phyloP scores from a whole-genome alignment of 176 grass and related monocot genomes.

The Puya raimondii region DNA sequence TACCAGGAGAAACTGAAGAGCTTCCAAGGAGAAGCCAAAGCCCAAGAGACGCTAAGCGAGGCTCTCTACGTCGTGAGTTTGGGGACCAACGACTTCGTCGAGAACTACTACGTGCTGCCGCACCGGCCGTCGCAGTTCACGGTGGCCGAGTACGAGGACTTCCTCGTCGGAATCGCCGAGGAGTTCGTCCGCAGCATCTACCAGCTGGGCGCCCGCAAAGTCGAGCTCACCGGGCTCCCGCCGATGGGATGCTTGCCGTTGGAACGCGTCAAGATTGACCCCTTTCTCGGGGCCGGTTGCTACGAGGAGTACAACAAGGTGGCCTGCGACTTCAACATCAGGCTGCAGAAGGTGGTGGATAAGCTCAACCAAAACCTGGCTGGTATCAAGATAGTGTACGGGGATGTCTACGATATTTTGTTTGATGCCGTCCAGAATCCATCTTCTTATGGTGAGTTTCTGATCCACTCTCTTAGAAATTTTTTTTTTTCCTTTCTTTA shows the following conservation, averaged over 20 bases:
- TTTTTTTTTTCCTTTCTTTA: not conserved
- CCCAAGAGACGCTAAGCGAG: slow-evolving; percentile 27
- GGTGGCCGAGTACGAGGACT: slow-evolving; percentile 24
- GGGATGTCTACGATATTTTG: slow-evolving; percentile 17
- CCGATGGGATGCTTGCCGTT: slow-evolving; percentile 50
- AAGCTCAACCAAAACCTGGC: slow-evolving; percentile 27
- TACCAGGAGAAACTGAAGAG: slow-evolving; percentile 30
- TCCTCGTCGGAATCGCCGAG: slow-evolving; percentile 30
- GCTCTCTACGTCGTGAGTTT: slow-evolving; percentile 47
- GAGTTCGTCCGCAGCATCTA: slow-evolving; percentile 22
- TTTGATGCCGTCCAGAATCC: slow-evolving; percentile 19
- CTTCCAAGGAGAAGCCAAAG: slow-evolving; percentile 15
- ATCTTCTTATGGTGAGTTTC: slow-evolving; percentile 29
- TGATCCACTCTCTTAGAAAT: not conserved
- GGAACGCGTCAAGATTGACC: slow-evolving; percentile 19
- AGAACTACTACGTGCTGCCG: slow-evolving; percentile 31
- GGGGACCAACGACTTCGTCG: slow-evolving; percentile 63
- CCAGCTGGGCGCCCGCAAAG: slow-evolving; percentile 40
- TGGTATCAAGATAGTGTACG: slow-evolving; percentile 22
- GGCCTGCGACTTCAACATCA: slow-evolving; percentile 31
- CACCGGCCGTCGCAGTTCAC: slow-evolving; percentile 24
- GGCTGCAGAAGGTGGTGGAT: slow-evolving; percentile 3
- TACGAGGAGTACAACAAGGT: slow-evolving; percentile 48
- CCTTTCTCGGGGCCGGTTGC: not conserved
- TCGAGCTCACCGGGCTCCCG: slow-evolving; percentile 30